Conservation (phyloP, 2,329 filamentous ascomycete species). For the Diaporthe sp. region DNA sequence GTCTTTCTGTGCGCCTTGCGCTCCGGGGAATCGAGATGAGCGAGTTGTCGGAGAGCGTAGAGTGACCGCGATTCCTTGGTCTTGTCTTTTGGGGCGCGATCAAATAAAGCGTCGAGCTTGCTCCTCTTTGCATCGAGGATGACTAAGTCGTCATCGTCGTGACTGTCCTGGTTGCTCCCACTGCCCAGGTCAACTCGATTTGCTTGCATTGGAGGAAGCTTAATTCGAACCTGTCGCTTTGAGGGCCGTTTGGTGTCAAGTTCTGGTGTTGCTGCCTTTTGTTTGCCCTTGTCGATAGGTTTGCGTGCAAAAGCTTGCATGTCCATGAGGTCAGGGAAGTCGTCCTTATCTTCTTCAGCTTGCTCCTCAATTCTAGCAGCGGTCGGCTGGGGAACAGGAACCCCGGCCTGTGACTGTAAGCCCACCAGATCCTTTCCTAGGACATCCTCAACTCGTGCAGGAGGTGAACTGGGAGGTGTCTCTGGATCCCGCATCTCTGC, state of each 20-base stretch:
- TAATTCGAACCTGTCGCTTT: constrained; percentile 66
- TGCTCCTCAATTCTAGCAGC: constrained; percentile 37
- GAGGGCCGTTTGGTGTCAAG: constrained; percentile 42
- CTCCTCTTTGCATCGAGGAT: constrained; percentile 66
- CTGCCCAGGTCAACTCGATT: constrained; percentile 60
- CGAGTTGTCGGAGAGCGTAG: constrained; percentile 79
- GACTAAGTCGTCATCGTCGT: constrained; percentile 72
- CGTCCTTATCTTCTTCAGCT: constrained; percentile 47
- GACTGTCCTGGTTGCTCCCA: constrained; percentile 43
- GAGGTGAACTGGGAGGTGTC: constrained; percentile 82
- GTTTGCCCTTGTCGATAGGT: constrained; percentile 71
- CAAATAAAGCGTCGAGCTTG: constrained; percentile 75
- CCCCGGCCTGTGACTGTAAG: constrained; percentile 20
- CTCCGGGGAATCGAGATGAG: constrained; percentile 76
- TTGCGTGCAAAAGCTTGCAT: constrained; percentile 41
- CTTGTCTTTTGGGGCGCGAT: constrained; percentile 75
- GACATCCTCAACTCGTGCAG: constrained; percentile 52
- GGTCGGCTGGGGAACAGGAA: constrained; percentile 30
- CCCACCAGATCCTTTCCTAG: constrained; percentile 35
- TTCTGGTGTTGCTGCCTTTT: constrained; percentile 60
- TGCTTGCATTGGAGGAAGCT: constrained; percentile 57
- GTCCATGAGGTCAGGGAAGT: constrained; percentile 51
- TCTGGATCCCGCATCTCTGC: constrained; percentile 65
- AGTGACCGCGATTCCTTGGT: constrained; percentile 75
- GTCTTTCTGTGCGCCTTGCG: constrained; percentile 62